Base-by-base conservation (phyloP, 495 filamentous ascomycete species). In the Margaritispora aquatica region DNA sequence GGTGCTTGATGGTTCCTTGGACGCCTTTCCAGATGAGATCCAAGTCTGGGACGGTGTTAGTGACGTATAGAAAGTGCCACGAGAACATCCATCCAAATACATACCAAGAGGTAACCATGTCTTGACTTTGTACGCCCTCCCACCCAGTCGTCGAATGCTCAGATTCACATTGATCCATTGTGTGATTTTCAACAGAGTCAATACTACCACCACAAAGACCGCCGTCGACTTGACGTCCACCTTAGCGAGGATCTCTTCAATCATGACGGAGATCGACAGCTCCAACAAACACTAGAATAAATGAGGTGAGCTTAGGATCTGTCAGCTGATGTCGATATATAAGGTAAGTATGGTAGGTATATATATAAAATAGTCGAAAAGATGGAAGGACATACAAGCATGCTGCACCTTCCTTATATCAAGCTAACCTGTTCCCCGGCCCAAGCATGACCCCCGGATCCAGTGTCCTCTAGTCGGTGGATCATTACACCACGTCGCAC, bases 21-120 rank as follows among this genome's bases (percentile, higher is more conserved):
- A 88, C 65, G 23, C 77, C 76, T 1, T 70, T 65, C 62, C 73
- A 73, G 38, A 92, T 71, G 46, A 87, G 74, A 66, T 88, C 86
- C 47, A 91, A 56, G 49, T 83, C 87, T 88, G 65, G 24, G 27
- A 22, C 26, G n/a, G 55, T 63, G 48, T 72, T 70, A 22, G 53
- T 36, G n/a, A n/a, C n/a, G n/a, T n/a, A n/a, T n/a, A n/a, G n/a
- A n/a, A 22, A 27, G 36, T 34, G 41, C 17, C 29, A 11, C 20
- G 19, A 44, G 2, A 19, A 21, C 19, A 11, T 19, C 34, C 24
- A 19, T 48, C 2, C 27, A 13, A 59, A n/a, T 21, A 58, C 65
- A 55, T 57, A 74, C 74, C 68, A 21, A 67, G 66, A 4, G 74
- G 73, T 9, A 69, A 20, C 36, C 36, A 64, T 17, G 66, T 62